These are phyloP conservation scores for Pisolithus sp. DNA, from an alignment of 768 basidiomycete species.

Conservation along the genomic window DNA sequence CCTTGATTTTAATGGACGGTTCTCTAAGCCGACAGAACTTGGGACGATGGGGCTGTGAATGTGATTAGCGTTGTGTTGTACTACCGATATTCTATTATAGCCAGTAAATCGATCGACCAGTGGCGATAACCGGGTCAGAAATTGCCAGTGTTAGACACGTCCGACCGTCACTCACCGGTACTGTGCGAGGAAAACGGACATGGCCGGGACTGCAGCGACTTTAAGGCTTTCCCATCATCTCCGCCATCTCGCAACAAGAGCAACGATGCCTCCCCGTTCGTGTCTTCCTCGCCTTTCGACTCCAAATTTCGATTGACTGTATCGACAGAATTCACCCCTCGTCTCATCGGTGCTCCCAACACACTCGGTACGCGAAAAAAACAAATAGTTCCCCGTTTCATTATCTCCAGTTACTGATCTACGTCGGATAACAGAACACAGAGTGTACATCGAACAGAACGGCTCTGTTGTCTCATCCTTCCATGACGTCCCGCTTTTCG, in stretches of 20 bases:
- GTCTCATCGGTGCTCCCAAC: constrained; percentile 83
- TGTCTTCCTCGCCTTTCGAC: constrained; percentile 6
- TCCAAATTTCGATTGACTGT: constrained; percentile 3
- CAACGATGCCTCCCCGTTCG: constrained; percentile 37
- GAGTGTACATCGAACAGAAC: constrained; percentile 89
- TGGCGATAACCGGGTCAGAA: constrained; percentile 1
- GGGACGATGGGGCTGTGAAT: constrained; percentile 11
- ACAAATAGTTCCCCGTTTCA: constrained; percentile 1
- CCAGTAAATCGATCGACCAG: background rate
- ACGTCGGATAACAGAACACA: constrained; percentile 64
- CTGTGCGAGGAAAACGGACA: constrained; percentile 12
- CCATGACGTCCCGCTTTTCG: constrained; percentile 98
- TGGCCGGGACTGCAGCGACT: constrained; percentile 19
- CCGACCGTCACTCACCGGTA: background rate
- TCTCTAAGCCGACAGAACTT: constrained; percentile 56
- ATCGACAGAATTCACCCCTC: constrained; percentile 57
- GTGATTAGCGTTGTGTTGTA: constrained; percentile 4
- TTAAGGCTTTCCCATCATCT: constrained; percentile 59
- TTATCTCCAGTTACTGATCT: constrained; percentile 14
- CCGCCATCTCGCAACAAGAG: constrained; percentile 45
- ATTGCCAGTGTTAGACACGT: background rate
- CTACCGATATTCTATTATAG: background rate
- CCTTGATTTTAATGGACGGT: constrained; percentile 78
- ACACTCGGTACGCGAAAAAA: constrained; percentile 67
- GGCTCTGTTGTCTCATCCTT: constrained; percentile 77